Base-by-base conservation (phyloP, 345 rosid species). In the Populus simonii region DNA sequence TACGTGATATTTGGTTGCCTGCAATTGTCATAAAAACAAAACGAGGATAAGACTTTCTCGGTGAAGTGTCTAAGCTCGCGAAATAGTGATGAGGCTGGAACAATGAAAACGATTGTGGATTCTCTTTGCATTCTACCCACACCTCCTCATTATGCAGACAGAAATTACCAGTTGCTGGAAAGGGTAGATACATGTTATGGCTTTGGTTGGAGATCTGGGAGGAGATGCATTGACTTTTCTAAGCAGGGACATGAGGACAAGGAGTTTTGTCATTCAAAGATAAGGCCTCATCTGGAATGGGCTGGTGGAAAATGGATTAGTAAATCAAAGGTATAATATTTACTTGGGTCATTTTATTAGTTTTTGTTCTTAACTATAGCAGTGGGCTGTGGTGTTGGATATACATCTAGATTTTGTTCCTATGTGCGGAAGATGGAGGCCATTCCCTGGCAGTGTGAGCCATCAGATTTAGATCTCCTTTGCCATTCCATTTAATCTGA, bases 281-380 rank as follows among this genome's bases (percentile, higher is more conserved):
- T 90, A 63, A 87, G 97, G 84, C 94, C 94, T 65, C 84, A 82
- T 39, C 70, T 33, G 36, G 36, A 33, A 72, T 89, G 94, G 93
- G 74, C 68, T 71, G 82, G 87, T 83, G 88, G 92, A 36, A 73
- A 70, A 43, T 88, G 93, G 97, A 62, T 78, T 61, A 51, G 66
- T 45, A 39, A 81, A 82, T 85, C 85, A 36, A 78, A 87, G 91
- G 93, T 92, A 80, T 33, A 70, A 36, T 51, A 68, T 74, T 47
- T 18, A 47, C 10, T 23, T 66, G 51, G 71, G 47, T 49, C 31
- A 35, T 5, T 49, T 41, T 45, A 17, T 12, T 23, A 13, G 22
- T 17, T 36, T 68, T 6, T 51, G 33, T 17, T 67, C 55, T 57
- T 41, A 20, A 15, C 43, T 6, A 22, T 38, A 18, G 6, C 38